Evolutionary conservation across 768 basidiomycete species (phyloP), one percentile per base, ranked within the genome.

Genomic region (Rhodosporidiobolus odoratus): DNA sequence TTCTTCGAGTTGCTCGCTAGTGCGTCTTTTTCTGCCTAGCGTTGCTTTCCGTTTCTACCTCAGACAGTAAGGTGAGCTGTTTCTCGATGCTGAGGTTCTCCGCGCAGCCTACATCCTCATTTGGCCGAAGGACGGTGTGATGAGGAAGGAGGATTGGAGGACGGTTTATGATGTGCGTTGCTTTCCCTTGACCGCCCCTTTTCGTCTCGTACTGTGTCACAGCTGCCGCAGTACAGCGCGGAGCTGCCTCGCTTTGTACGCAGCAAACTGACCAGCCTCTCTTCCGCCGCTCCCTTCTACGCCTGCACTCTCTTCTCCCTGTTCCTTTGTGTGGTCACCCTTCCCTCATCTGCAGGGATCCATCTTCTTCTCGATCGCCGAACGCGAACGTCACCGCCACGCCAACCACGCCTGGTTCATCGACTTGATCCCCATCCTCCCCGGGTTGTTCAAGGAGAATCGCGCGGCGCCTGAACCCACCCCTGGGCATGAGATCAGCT

Each of bases 131-230:
- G 77, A 82, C 35, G 82, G 82, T 23, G 65, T 77, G 57, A 76
- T 84, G 54, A 77, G 77, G 54, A 82, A 82, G 75, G 82, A 83
- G 45, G 81, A 83, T 65, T 78, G 84, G 25, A 77, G 82, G 2
- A 80, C 79, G 2, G 74, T 83, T 21, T 79, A 82, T 34, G 83
- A 84, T 43, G 83, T 82, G 43, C 47, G 76, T 45, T 35, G 15
- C 17, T 52, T 56, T 64, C 81, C 27, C 82, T 81, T 61, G 47
- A 5, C 13, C 43, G 12, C 41, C 43, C 60, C n/a, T 27, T 25
- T 50, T 3, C 21, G 10, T 30, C 13, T 6, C 56, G 17, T 48
- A 40, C 56, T 9, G 9, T 35, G 8, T 4, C 56, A 35, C 15
- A 58, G n/a, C n/a, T n/a, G n/a, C n/a, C n/a, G n/a, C n/a, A n/a